phyloP scores from a whole-genome alignment of 306 rosid genomes.

The Vigna mungo region DNA sequence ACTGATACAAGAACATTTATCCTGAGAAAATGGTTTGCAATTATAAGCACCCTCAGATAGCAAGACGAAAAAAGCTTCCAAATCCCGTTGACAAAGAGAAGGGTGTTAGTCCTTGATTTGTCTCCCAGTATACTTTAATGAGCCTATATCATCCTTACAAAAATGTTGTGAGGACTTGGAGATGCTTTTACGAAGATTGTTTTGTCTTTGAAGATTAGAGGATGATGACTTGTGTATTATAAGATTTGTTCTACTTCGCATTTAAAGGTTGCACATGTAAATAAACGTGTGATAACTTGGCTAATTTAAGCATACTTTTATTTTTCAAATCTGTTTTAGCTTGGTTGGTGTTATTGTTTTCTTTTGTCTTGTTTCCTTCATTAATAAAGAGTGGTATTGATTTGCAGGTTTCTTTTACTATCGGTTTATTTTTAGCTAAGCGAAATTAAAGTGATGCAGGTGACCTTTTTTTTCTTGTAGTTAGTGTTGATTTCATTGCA shows the following conservation, averaged over 20 bases:
- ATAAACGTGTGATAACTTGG: too few species aligned
- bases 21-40: slow-evolving; percentile 41
- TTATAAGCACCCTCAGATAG: slow-evolving; percentile 53
- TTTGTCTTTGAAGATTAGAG: too few species aligned
- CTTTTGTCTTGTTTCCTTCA: not conserved
- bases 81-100: slow-evolving; percentile 95
- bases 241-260: too few species aligned
- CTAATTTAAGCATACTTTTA: too few species aligned
- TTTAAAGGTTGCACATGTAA: too few species aligned
- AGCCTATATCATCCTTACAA: slow-evolving; percentile 96
- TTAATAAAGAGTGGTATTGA: slow-evolving; percentile 5
- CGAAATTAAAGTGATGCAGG: slow-evolving; percentile 19
- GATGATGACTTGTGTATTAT: too few species aligned
- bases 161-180: slow-evolving; percentile 97
- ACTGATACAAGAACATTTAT: slow-evolving; percentile 52
- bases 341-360: not conserved
- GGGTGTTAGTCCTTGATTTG: slow-evolving; percentile 97
- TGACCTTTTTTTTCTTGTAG: slow-evolving; percentile 25
- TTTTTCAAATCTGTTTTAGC: not conserved
- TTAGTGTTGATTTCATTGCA: slow-evolving; percentile 36
- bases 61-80: slow-evolving; percentile 86
- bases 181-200: too few species aligned
- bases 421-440: slow-evolving; percentile 69
- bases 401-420: slow-evolving; percentile 82
- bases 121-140: slow-evolving; percentile 96